Evolutionary conservation across 1,284 basidiomycete species (phyloP), one percentile per base, ranked within the genome.

Genomic region (Microbotryum saponariae): DNA sequence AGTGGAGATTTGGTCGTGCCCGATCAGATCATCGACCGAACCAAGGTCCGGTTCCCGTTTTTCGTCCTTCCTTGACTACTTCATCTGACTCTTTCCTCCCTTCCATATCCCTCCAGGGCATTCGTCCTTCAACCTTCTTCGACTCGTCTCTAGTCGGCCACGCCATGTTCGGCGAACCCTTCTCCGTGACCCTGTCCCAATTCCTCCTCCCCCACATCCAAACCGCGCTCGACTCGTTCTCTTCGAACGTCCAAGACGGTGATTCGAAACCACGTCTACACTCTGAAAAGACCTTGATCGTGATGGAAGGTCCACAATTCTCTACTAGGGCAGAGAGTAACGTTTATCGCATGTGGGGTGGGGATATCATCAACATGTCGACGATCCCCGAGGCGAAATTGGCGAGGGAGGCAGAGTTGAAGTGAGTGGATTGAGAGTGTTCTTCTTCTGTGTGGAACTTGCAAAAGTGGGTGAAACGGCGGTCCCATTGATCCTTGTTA

Each of bases 361-460:
- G 86, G 7, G 92, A 96, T 76, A 80, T 96, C 72, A 94, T 96
- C 79, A 93, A 92, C 76, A 79, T 72, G 71, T 93, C 88, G 62
- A 89, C 89, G 53, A 79, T 98, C 44, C 94, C 94, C 3, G 94
- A 98, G 78, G 86, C 93, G 29, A 98, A 98, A 78, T 80, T 97
- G 27, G 94, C 94, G 3, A 79, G 93, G 29, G 94, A 98, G 77
- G 91, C 91, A 2, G 94, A 98, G 77, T 76, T 98, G 20, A 86
- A 87, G 90, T 91, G 65, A 62, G 82, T 74, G 14, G 14, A 33
- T 54, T 29, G 20, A 58, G 57, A 20, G 18, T 48, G 25, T 25
- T 2, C 3, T 25, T 25, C 3, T 25, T 27, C n/a, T 6, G 27
- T 27, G 27, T 27, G 27, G 6, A 6, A 6, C 27, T 27, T 27